Base-by-base conservation (phyloP, 176 grass and related monocot genomes). In the Calamus simplicifolius region DNA sequence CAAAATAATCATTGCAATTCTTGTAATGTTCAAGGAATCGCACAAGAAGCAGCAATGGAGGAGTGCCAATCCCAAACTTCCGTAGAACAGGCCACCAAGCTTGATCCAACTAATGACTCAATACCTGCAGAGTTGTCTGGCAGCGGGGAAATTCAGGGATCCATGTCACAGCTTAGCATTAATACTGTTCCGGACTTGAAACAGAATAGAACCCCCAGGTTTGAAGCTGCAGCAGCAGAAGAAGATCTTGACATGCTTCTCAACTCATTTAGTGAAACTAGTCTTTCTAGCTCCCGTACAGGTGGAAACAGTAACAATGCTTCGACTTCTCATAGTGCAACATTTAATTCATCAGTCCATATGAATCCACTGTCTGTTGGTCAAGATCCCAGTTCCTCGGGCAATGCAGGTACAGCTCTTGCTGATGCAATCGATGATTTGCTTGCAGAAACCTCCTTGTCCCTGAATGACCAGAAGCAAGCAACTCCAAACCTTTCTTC, bases 201-300 rank as follows among this genome's bases (percentile, higher is more conserved):
- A 19, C 56, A 68, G 51, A 72, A 58, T 0, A 25, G 26, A 50
- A 58, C 26, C 18, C 57, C 66, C 4, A 73, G 26, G 25, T 69
- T 56, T 67, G 78, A 85, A 69, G 61, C 68, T 54, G 61, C 53
- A 59, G 30, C 62, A 69, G 80, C 83, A 56, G 82, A 89, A 53
- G 74, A 83, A 25, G 82, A 95, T 19, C 86, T 87, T 51, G 90
- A 86, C 16, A 60, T 79, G 82, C 82, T 89, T 63, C 80, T 89
- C 52, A 55, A 79, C 66, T 79, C 82, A 29, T 79, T 84, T 43
- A 19, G 30, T 35, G 74, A 75, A 61, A 81, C 69, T 35, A 83
- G 62, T 57, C 70, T 88, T 77, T 83, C 81, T 50, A 78, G 52
- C 56, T 55, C 71, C 19, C 56, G 18, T 19, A 56, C 67, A 53